Evolutionary conservation across 495 filamentous ascomycete species (phyloP), one percentile per base, ranked within the genome.

Genomic region (Penicillium tannophilum): DNA sequence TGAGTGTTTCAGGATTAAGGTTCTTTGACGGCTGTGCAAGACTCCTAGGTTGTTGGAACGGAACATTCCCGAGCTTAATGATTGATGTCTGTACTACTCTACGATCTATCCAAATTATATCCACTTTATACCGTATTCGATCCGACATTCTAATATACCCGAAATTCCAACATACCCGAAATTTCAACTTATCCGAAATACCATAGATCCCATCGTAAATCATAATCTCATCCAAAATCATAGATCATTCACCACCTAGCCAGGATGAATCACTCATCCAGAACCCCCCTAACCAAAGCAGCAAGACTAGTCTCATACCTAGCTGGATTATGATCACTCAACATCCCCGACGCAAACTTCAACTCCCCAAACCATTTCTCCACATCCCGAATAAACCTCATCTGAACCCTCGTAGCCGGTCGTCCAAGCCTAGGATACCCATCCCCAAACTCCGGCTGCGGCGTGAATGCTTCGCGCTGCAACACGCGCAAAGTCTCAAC

Each of bases 291-390:
- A 41, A 70, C 71, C 62, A 86, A 70, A n/a, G 80, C 79, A 56
- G 75, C 78, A 56, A 87, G 66, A 60, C 77, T 81, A 30, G 73
- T 81, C 74, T 92, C 89, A 71, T 92, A 92, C 56, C 84, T 74
- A 31, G 81, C 87, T n/a, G 89, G 88, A 61, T 84, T 89, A 70
- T 92, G 89, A 71, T 92, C 88, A 53, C 82, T 78, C 73, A 92
- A 75, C 88, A 90, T 90, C 33, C 86, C 84, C 35, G 82, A 83
- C 11, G 83, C 87, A 72, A 92, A 91, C 48, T 79, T 76, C 55
- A 92, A 74, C 69, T 92, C 88, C 42, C 85, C 78, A 73, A 92
- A 91, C 60, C 80, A 75, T 31, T 75, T 74, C 63, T 90, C 87
- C 55, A 88, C 86, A 65, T 90, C 83, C 57, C 82, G 64, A 26